Conservation (phyloP, 805 yeast species). For the Metschnikowia reukaufii region DNA sequence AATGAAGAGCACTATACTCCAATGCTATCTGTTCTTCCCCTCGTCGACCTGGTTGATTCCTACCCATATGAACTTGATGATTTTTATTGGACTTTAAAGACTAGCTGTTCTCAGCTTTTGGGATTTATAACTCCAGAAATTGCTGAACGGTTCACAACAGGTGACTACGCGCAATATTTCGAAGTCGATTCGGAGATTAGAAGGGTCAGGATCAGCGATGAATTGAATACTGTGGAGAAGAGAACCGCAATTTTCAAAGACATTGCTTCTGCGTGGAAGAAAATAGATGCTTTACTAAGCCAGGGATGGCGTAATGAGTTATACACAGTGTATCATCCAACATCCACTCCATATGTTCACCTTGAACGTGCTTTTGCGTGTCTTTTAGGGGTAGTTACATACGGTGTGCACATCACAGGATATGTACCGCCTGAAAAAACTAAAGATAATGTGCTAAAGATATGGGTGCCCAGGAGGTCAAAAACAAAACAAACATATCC, state of each 20-base stretch:
- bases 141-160: constrained; percentile 23
- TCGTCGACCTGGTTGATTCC: constrained; percentile 32
- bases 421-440: constrained; percentile 51
- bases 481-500: constrained; percentile 83
- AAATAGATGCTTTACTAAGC: constrained; percentile 31
- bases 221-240: constrained; percentile 34
- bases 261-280: constrained; percentile 45
- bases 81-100: constrained; percentile 24
- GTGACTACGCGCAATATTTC: constrained; percentile 2
- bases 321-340: constrained; percentile 66
- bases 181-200: not conserved
- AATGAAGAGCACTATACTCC: not conserved
- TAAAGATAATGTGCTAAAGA: constrained; percentile 41
- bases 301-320: constrained; percentile 86
- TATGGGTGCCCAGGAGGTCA: constrained; percentile 89
- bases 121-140: constrained; percentile 31
- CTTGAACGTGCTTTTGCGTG: constrained; percentile 83
- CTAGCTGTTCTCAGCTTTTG: constrained; percentile 31
- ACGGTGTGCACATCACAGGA: constrained; percentile 88
- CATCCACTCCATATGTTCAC: constrained; percentile 56
- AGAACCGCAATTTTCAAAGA: constrained; percentile 42
- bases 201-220: constrained; percentile 3
- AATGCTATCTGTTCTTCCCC: constrained; percentile 8
- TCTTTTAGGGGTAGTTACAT: constrained; percentile 80
- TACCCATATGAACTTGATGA: constrained; percentile 24